Conservation (phyloP, 495 filamentous ascomycete species). For the Haplographium delicatum region DNA sequence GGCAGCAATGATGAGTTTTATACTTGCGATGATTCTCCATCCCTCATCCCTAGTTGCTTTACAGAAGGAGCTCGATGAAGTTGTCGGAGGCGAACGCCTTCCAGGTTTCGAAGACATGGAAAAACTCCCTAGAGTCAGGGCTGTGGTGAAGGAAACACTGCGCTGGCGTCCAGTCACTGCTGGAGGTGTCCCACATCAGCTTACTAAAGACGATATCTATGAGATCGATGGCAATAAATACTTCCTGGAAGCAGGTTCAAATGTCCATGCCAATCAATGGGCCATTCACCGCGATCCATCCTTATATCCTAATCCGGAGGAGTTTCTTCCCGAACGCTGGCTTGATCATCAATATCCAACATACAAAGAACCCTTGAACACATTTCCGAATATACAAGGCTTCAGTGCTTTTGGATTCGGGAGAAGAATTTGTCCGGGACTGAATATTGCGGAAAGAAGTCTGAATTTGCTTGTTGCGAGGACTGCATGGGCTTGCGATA, state of each 20-base stretch:
- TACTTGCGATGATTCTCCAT: slow-evolving; percentile 30
- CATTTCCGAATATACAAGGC: slow-evolving; percentile 34
- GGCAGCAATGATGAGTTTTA: slow-evolving; percentile 29
- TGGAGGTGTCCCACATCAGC: slow-evolving; percentile 53
- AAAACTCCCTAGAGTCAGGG: slow-evolving; percentile 43
- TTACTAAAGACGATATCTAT: slow-evolving; percentile 48
- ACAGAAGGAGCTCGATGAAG: slow-evolving; percentile 51
- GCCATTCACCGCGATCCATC: slow-evolving; percentile 55
- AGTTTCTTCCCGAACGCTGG: slow-evolving; percentile 49
- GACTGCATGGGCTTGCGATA: slow-evolving; percentile 7
- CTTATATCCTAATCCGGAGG: slow-evolving; percentile 52
- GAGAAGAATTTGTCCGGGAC: slow-evolving; percentile 11
- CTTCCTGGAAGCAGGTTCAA: slow-evolving; percentile 47
- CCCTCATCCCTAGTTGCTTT: too few species aligned
- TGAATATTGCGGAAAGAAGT: slow-evolving; percentile 11
- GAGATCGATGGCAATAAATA: slow-evolving; percentile 30
- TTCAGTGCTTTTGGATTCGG: slow-evolving; percentile 11
- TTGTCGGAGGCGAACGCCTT: slow-evolving; percentile 40
- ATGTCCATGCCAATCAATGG: slow-evolving; percentile 44
- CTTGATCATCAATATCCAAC: slow-evolving; percentile 22
- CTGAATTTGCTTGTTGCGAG: slow-evolving; percentile 6
- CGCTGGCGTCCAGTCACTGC: slow-evolving; percentile 54
- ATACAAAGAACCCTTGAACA: slow-evolving; percentile 35
- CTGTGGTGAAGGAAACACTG: slow-evolving; percentile 55
- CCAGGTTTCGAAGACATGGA: slow-evolving; percentile 45